phyloP scores from a whole-genome alignment of 805 yeast species.

The Candida alai region DNA sequence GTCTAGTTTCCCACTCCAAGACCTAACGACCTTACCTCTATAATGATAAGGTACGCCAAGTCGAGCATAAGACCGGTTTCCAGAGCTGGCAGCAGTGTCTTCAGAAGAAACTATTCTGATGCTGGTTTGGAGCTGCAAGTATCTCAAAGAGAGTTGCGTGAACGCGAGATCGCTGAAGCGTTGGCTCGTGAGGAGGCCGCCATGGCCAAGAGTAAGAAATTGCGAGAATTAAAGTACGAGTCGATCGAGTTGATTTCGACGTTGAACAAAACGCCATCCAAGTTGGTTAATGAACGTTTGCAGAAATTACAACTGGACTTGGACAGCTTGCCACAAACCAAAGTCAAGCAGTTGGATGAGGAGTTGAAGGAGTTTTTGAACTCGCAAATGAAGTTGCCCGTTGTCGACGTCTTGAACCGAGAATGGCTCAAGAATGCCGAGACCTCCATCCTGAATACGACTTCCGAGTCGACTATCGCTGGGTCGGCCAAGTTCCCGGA shows the following conservation, averaged over 20 bases:
- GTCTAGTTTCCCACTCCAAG: too few species aligned
- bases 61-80: background rate
- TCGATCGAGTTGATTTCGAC: conserved; percentile 25
- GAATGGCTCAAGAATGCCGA: conserved; percentile 28
- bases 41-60: conserved; percentile 4
- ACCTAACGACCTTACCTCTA: too few species aligned
- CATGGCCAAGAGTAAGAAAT: conserved; percentile 28
- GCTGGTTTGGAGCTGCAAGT: conserved; percentile 4
- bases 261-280: conserved; percentile 33
- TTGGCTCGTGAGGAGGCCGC: conserved; percentile 41
- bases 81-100: background rate
- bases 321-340: conserved; percentile 23
- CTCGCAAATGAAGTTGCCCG: conserved; percentile 31
- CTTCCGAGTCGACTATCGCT: conserved; percentile 1
- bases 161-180: conserved; percentile 40
- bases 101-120: conserved; percentile 5
- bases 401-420: conserved; percentile 21
- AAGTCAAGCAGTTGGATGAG: conserved; percentile 37
- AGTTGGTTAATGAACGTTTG: conserved; percentile 27
- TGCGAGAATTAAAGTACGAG: conserved; percentile 28
- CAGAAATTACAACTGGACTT: conserved; percentile 28
- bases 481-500: conserved; percentile 11
- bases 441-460: conserved; percentile 3
- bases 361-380: conserved; percentile 38
- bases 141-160: conserved; percentile 31